Evolutionary conservation across 2,329 filamentous ascomycete species (phyloP), one percentile per base, ranked within the genome.

Genomic region (Fusarium scirpi): DNA sequence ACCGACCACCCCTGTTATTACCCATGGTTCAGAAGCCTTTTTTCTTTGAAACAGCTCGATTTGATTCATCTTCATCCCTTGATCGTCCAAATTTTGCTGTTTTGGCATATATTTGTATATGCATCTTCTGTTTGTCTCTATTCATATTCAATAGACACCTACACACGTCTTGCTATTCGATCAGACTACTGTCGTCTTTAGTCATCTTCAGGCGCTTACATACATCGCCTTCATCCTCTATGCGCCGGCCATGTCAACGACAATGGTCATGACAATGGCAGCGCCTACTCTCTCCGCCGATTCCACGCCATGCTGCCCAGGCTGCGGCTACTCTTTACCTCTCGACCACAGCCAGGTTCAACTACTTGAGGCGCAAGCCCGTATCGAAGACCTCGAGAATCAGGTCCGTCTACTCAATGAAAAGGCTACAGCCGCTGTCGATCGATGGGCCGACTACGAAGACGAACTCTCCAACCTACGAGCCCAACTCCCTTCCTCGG

Each of bases 381-480:
- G 89, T 75, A 90, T 93, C 74, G 82, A 85, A 68, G 90, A 94
- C 74, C 85, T 95, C 46, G 89, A 94, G 79, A 85, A 87, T 38
- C 91, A 94, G 76, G 89, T 94, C 57, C 85, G 87, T 59, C 80
- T 89, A 57, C 85, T 94, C 62, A 93, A 90, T 78, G 85, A 92
- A 72, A 93, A 92, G 80, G 90, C 91, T 59, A 86, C 89, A 5
- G 87, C 89, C 34, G 84, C 84, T 77, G 85, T 89, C 67, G 86
- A 89, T 79, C 87, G 86, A 77, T 90, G 87, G 86, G 91, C 92
- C 76, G 91, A 94, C 82, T 94, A 94, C 84, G 92, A 95, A 81
- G 92, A 94, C 79, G 91, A 94, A 78, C 85, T 94, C 43, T 84
- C 88, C 46, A 83, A 80, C 46, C 83, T 94, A 58, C 88, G 88